These are phyloP conservation scores for Plasmodium reichenowi DNA, from an alignment of 169 alveolate genomes.

Conservation along the genomic window DNA sequence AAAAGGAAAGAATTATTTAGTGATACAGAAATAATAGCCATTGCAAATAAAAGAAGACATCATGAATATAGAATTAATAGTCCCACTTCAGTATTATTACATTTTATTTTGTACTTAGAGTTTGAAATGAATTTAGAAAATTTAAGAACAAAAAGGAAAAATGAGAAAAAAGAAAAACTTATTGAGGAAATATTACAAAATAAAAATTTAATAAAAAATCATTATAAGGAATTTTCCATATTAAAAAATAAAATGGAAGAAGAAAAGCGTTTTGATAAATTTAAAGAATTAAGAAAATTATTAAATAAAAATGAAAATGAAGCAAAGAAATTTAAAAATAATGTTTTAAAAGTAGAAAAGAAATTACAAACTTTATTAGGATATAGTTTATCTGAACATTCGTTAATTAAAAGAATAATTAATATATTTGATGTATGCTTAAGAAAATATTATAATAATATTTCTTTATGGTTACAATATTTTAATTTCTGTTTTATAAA, in stretches of 20 bases:
- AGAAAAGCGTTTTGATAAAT: constrained; percentile 18
- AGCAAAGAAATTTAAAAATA: constrained; percentile 25
- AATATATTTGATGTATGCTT: constrained; percentile 38
- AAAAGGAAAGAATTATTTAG: constrained; percentile 42
- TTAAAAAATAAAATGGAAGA: constrained; percentile 25
- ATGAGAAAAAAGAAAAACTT: constrained; percentile 26
- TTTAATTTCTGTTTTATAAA: constrained; percentile 52
- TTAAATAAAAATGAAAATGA: constrained; percentile 27
- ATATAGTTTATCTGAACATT: constrained; percentile 39
- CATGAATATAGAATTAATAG: constrained; percentile 64
- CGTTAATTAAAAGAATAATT: constrained; percentile 54
- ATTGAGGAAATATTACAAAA: constrained; percentile 37
- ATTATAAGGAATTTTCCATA: constrained; percentile 4
- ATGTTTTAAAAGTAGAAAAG: constrained; percentile 31
- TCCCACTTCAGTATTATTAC: constrained; percentile 12
- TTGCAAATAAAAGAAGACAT: constrained; percentile 67
- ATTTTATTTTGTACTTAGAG: constrained; percentile 54
- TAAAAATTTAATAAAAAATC: constrained; percentile 32
- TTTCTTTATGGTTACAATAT: constrained; percentile 56
- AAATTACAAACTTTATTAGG: constrained; percentile 41
- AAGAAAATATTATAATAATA: constrained; percentile 54
- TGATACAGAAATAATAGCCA: constrained; percentile 32
- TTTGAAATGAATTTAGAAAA: constrained; percentile 56
- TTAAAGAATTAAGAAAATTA: constrained; percentile 16
- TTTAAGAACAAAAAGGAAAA: constrained; percentile 49